Evolutionary conservation across 2,329 filamentous ascomycete genomes (phyloP), one percentile per base, ranked within the genome.

Genomic region (Phaeosphaeriaceae sp.): DNA sequence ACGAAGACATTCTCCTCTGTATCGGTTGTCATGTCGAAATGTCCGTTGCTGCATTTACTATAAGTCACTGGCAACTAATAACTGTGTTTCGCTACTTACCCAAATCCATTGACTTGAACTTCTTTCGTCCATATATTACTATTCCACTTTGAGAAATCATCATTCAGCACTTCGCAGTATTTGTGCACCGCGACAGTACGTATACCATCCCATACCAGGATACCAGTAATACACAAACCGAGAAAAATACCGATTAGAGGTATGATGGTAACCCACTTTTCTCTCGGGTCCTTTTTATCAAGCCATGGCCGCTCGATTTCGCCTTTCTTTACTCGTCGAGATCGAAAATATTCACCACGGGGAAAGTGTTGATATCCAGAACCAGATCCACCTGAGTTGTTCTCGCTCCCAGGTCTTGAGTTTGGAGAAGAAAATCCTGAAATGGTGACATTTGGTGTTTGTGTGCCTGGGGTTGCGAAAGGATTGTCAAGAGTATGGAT

Each of bases 221-320:
- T 83, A 1, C 81, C 89, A 1, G 87, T 83, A 33, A 92, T 75
- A 2, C 71, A 82, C 29, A 93, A 69, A 12, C 90, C 90, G 12
- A 92, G 52, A 3, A 86, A 39, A 41, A 94, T 83, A 38, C 89
- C 90, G 18, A 90, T 69, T 34, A 92, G 67, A 2, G 90, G 90
- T 48, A 95, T 82, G 55, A 93, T 91, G 2, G 87, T 92, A 7
- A 90, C 86, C 90, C 90, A 94, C 77, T 91, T 94, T 79, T 93
- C 88, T 70, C 86, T 88, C 11, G 87, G 86, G 58, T 92, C 87
- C 48, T 79, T 85, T 67, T 86, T 87, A n/a, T 82, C 74, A 32
- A 88, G 74, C 90, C 90, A 94, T 11, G 90, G 88, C 75, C 89
- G 87, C 68, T 91, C 87, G 3, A 90, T 73, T 40, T 89, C 83